A percentile compares a stretch with the other conserved stretches of the same genome.
Conservation (phyloP, 495 filamentous ascomycete genomes). For the Pyrenula massariospora region DNA sequence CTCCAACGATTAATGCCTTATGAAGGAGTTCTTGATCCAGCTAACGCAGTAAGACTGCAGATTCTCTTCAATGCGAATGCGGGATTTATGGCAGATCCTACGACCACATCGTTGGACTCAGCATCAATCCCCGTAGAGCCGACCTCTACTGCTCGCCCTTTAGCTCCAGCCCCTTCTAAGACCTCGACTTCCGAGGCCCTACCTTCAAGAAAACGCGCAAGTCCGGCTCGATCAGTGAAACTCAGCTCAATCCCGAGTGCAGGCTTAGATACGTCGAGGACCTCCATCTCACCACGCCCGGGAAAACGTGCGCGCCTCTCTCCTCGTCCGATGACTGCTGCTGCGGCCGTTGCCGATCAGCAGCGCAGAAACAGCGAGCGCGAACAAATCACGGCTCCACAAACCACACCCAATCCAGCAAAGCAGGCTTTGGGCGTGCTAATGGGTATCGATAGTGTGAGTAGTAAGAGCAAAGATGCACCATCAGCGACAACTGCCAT, state of each 20-base stretch:
- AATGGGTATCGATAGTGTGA: slow-evolving; percentile 7
- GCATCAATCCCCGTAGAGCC: background rate
- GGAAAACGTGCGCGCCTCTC: slow-evolving; percentile 3
- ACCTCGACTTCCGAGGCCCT: background rate
- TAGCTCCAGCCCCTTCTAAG: background rate
- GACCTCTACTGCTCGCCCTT: background rate
- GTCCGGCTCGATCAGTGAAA: background rate
- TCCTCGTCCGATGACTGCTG: slow-evolving; percentile 13
- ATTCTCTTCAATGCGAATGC: background rate
- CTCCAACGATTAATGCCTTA: too few relatives aligned
- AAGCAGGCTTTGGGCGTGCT: slow-evolving; percentile 8
- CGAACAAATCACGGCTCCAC: slow-evolving; percentile 1
- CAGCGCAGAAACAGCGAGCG: slow-evolving; percentile 5
- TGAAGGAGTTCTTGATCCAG: too few relatives aligned
- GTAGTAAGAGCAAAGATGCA: slow-evolving; percentile 14
- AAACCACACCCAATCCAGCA: slow-evolving; percentile 16
- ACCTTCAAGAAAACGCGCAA: background rate
- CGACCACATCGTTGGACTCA: background rate
- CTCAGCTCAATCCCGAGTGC: background rate
- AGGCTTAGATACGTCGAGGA: background rate
- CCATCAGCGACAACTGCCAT: slow-evolving; percentile 10
- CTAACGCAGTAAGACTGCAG: background rate
- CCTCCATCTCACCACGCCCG: background rate
- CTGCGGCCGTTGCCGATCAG: slow-evolving; percentile 14
- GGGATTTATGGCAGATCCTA: background rate